These are phyloP conservation scores for Phytopythium kandeliae DNA, from an alignment of 352 stramenopile species.

Conservation along the genomic window DNA sequence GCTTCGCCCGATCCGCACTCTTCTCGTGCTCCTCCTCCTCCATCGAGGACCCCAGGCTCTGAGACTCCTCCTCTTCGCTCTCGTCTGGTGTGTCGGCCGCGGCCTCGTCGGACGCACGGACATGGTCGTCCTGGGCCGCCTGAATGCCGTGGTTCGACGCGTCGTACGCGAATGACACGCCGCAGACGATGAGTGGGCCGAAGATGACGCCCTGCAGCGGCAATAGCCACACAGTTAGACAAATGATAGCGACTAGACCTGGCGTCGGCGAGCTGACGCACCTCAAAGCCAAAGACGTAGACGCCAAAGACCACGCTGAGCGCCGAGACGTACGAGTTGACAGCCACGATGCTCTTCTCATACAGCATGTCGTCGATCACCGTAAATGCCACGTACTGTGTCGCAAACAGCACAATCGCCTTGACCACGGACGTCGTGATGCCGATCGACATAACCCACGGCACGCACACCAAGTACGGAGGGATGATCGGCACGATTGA, in stretches of 20 bases:
- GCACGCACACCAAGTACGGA: conserved; percentile 79
- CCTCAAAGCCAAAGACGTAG: conserved; percentile 86
- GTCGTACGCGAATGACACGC: conserved; percentile 81
- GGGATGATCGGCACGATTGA: conserved; percentile 87
- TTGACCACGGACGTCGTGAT: conserved; percentile 79
- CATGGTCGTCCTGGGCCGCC: conserved; percentile 67
- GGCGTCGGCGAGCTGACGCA: too few relatives aligned
- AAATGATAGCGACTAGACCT: too few relatives aligned
- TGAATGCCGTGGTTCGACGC: conserved; percentile 85
- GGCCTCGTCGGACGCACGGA: conserved; percentile 29
- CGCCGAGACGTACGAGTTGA: conserved; percentile 85
- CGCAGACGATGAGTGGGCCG: conserved; percentile 74
- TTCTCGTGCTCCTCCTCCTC: conserved; percentile 29
- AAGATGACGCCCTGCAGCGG: conserved; percentile 71
- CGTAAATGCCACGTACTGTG: conserved; percentile 84
- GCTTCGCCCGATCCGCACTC: conserved; percentile 2
- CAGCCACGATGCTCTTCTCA: conserved; percentile 79
- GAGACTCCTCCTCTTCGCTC: conserved; percentile 50
- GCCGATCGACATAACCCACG: conserved; percentile 77
- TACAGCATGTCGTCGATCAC: conserved; percentile 86
- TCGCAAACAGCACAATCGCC: conserved; percentile 66
- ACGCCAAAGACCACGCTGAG: conserved; percentile 84
- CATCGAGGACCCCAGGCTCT: conserved; percentile 32
- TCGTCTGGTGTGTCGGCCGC: conserved; percentile 25
- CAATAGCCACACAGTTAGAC: neutral